These are phyloP conservation scores for Trametes gibbosa DNA, from an alignment of 768 basidiomycete species.

Conservation along the genomic window DNA sequence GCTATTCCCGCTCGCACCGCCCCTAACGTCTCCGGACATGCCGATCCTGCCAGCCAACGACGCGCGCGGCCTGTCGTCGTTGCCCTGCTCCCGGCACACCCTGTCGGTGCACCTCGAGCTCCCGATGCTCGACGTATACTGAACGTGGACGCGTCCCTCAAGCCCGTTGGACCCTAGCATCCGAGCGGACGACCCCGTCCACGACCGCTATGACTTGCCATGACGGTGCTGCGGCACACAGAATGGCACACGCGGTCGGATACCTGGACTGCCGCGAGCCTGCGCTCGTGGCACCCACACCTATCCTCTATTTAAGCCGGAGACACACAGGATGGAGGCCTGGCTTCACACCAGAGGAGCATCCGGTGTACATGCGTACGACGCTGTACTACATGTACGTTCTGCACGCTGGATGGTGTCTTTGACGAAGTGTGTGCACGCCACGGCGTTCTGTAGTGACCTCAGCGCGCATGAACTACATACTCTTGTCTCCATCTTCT, in stretches of 20 bases:
- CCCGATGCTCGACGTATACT: not conserved
- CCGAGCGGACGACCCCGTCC: not conserved
- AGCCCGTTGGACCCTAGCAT: not conserved
- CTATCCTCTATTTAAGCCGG: not conserved
- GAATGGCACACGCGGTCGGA: not conserved
- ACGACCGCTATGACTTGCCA: not conserved
- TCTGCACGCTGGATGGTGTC: too few relatives aligned
- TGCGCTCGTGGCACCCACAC: not conserved
- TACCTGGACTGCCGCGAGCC: not conserved
- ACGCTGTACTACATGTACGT: too few relatives aligned
- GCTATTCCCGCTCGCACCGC: constrained; percentile 1
- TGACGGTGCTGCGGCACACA: not conserved
- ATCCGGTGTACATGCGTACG: too few relatives aligned
- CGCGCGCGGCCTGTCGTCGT: not conserved
- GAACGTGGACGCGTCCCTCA: not conserved
- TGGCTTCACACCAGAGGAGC: not conserved
- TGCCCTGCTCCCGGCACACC: not conserved
- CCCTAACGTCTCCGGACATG: not conserved
- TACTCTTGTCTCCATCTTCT: not conserved
- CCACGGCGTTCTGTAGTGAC: too few relatives aligned
- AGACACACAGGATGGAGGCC: not conserved
- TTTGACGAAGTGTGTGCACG: too few relatives aligned
- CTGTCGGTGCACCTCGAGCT: not conserved
- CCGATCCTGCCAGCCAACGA: not conserved
- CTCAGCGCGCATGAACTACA: too few relatives aligned